Conservation (phyloP, 768 basidiomycete genomes). For the Sarcomyxa edulis region DNA sequence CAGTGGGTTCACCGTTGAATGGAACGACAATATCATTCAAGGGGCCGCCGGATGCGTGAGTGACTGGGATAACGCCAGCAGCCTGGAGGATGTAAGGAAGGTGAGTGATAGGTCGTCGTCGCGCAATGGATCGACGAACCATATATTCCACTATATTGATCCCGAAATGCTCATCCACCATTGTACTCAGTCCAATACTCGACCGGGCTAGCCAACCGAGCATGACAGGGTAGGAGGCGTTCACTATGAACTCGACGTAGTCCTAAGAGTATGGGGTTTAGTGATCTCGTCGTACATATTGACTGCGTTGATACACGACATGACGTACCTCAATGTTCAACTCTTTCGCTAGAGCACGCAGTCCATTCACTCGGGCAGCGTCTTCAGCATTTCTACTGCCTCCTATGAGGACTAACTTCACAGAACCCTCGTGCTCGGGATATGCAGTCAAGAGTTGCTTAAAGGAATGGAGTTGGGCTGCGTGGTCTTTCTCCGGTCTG, state of each 20-base stretch:
- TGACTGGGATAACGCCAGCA: constrained; percentile 87
- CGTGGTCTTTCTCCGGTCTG: constrained; percentile 94
- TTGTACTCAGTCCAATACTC: constrained; percentile 87
- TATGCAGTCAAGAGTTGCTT: constrained; percentile 47
- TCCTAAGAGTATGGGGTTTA: constrained; percentile 32
- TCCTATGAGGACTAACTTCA: constrained; percentile 75
- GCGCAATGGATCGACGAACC: constrained; percentile 40
- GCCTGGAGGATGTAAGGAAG: constrained; percentile 45
- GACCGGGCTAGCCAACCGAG: constrained; percentile 67
- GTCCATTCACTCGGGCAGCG: constrained; percentile 54
- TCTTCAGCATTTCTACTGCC: constrained; percentile 81
- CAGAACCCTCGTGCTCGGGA: constrained; percentile 47
- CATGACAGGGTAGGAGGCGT: constrained; percentile 72
- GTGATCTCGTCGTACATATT: not conserved
- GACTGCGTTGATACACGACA: not conserved
- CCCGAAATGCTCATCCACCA: constrained; percentile 98
- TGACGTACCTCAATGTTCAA: constrained; percentile 58
- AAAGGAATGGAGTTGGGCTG: constrained; percentile 72
- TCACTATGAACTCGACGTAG: constrained; percentile 74
- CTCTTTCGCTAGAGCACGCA: constrained; percentile 54
- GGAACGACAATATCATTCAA: constrained; percentile 88
- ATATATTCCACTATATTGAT: constrained; percentile 98
- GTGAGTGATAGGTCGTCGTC: not conserved
- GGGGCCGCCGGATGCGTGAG: constrained; percentile 92
- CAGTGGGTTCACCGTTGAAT: constrained; percentile 62